Conservation (phyloP, 2,329 filamentous ascomycete genomes). For the Paraconiothyrium brasiliense region DNA sequence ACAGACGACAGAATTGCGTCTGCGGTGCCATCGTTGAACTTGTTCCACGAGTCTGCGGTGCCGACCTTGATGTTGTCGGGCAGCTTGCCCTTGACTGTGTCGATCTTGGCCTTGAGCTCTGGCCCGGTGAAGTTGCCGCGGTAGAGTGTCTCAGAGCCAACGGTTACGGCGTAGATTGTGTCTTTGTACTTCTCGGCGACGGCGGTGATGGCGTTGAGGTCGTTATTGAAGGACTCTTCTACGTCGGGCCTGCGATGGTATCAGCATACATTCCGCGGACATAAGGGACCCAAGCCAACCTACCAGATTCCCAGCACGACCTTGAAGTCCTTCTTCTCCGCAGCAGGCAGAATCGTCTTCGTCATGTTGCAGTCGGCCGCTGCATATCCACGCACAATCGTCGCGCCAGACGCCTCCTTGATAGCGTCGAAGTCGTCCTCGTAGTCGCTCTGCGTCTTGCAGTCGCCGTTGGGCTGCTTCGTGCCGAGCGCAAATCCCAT, state of each 20-base stretch:
- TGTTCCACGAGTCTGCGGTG: slow-evolving; percentile 79
- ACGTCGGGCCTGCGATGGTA: slow-evolving; percentile 65
- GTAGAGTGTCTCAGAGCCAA: slow-evolving; percentile 76
- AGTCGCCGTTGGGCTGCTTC: slow-evolving; percentile 66
- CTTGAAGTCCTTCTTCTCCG: slow-evolving; percentile 70
- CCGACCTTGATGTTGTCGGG: slow-evolving; percentile 65
- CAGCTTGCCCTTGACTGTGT: slow-evolving; percentile 66
- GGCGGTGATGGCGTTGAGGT: slow-evolving; percentile 66
- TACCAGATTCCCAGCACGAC: slow-evolving; percentile 77
- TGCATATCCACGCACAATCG: slow-evolving; percentile 72
- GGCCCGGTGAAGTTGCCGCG: slow-evolving; percentile 71
- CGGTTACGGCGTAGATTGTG: slow-evolving; percentile 73
- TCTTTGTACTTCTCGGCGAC: slow-evolving; percentile 61
- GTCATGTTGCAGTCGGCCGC: slow-evolving; percentile 73
- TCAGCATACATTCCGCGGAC: slow-evolving; percentile 26
- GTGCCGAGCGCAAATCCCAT: slow-evolving; percentile 74
- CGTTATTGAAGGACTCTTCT: slow-evolving; percentile 68
- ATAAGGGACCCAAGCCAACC: slow-evolving; percentile 7
- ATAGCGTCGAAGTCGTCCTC: slow-evolving; percentile 72
- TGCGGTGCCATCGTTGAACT: slow-evolving; percentile 73
- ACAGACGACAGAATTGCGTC: slow-evolving; percentile 71
- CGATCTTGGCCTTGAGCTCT: slow-evolving; percentile 69
- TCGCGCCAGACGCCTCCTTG: slow-evolving; percentile 59
- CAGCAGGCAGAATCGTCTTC: slow-evolving; percentile 70
- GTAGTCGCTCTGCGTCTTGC: slow-evolving; percentile 72